Base-by-base conservation (phyloP, 352 stramenopile species). In the Phytophthora palmivora region DNA sequence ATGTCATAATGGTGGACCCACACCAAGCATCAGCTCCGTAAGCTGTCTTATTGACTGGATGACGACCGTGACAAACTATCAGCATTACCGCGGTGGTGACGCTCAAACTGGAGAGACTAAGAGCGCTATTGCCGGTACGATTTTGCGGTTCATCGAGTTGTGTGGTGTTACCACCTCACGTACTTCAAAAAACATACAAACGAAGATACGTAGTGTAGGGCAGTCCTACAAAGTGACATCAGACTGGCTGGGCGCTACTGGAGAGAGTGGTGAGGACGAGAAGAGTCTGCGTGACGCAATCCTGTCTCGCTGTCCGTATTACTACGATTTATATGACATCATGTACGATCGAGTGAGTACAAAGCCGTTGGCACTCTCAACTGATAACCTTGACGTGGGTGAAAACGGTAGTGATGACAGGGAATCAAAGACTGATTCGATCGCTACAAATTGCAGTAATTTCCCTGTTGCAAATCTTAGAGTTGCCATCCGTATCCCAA, bases 181-280 rank as follows among this genome's bases (percentile, higher is more conserved):
- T 2, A 60, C 48, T n/a, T 9, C 26, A 32, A 32, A 32, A 8
- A 50, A 72, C 15, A 24, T 72, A 7, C 32, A 52, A 11, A 47
- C 49, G 4, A 63, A 67, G 44, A 72, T 72, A 1, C 0, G 1
- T 1, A 54, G 18, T 12, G n/a, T 72, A 19, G 55, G 63, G 34
- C 21, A 59, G 3, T 44, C 63, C 1, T 72, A 43, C 51, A 38
- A 42, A 12, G 41, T 38, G 7, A 56, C 55, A n/a, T n/a, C 16
- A 3, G 44, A 72, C 11, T 72, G 63, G 56, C 46, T 72, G 1
- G 36, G 36, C n/a, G 26, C 34, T 7, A 72, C 55, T 3, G 56
- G 63, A 0, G 45, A 58, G 37, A 55, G 50, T 16, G 63, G 66
- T 18, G 18, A 52, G 8, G 50, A 66, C 44, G 50, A 66, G 30